Evolutionary conservation across 352 stramenopile genomes (phyloP).

Genomic region (Aphanomyces euteiches): DNA sequence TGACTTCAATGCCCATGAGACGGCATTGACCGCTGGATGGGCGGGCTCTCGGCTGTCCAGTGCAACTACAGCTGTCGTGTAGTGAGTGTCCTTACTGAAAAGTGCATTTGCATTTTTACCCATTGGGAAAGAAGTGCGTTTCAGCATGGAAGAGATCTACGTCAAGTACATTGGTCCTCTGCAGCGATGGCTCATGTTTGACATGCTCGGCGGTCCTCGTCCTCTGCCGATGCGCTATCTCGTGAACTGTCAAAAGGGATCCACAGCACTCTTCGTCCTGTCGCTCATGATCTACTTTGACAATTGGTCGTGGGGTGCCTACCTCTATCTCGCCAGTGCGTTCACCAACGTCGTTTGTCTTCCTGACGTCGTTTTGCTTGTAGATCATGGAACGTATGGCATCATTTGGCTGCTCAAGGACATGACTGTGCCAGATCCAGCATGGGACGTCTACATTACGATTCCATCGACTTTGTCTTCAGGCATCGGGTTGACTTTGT

Average conservation of each 20-base stretch:
- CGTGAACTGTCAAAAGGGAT: slow-evolving; percentile 13
- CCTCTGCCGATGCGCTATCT: slow-evolving; percentile 5
- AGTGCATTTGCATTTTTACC: too few species aligned
- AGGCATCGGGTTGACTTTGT: background rate
- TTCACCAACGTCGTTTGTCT: background rate
- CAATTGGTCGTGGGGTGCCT: slow-evolving; percentile 16
- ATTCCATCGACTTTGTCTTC: slow-evolving; percentile 6
- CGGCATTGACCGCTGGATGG: too few species aligned
- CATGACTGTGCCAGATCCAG: slow-evolving; percentile 10
- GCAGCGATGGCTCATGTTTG: slow-evolving; percentile 10
- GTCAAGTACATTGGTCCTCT: background rate
- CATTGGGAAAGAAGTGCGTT: too few species aligned
- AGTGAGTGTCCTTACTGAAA: too few species aligned
- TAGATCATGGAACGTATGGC: slow-evolving; percentile 19
- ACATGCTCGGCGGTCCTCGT: slow-evolving; percentile 8
- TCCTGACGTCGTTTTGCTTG: background rate
- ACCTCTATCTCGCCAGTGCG: slow-evolving; percentile 14
- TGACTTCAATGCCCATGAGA: too few species aligned
- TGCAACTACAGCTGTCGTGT: too few species aligned
- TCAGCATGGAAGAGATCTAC: slow-evolving; percentile 13
- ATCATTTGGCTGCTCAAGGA: slow-evolving; percentile 24
- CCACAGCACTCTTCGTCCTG: slow-evolving; percentile 2
- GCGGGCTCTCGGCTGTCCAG: too few species aligned
- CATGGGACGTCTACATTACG: background rate
- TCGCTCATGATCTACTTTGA: slow-evolving; percentile 18